Conservation (phyloP, 2,329 filamentous ascomycete species). For the Sclerotinia subarctica region DNA sequence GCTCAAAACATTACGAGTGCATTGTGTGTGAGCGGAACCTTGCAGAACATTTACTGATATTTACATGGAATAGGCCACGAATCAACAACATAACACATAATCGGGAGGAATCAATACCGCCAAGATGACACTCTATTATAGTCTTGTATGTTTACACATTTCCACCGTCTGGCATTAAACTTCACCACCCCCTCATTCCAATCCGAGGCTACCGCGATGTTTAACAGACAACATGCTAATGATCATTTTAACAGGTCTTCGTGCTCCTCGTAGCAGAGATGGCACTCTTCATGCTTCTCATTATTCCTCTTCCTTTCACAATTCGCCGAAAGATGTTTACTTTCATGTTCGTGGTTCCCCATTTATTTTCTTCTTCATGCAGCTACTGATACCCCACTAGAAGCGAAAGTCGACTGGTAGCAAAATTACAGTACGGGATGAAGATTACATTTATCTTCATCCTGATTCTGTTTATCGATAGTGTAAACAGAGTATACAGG, state of each 20-base stretch:
- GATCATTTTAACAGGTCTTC: conserved; percentile 61
- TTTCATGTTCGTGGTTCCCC: conserved; percentile 85
- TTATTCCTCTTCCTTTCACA: conserved; percentile 85
- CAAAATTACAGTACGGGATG: conserved; percentile 94
- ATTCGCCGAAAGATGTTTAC: conserved; percentile 40
- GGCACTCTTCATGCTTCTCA: conserved; percentile 72
- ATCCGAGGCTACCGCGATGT: neutral
- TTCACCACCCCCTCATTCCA: neutral
- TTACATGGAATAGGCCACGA: conserved; percentile 29
- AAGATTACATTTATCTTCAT: conserved; percentile 99
- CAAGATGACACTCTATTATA: conserved; percentile 52
- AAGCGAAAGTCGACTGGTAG: conserved; percentile 54
- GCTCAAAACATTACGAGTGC: neutral
- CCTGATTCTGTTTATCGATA: conserved; percentile 95
- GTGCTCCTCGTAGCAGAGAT: conserved; percentile 80
- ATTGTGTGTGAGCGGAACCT: neutral
- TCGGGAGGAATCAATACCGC: conserved; percentile 23
- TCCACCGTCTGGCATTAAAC: conserved; percentile 2
- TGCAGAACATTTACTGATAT: conserved; percentile 14
- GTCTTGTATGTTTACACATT: conserved; percentile 42
- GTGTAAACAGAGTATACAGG: conserved; percentile 91
- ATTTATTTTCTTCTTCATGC: conserved; percentile 36
- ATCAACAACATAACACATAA: conserved; percentile 20
- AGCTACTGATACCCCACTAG: conserved; percentile 29
- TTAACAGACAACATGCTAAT: conserved; percentile 25